Evolutionary conservation across 2,329 filamentous ascomycete species (phyloP), one percentile per base, ranked within the genome.

Genomic region (Lojkania enalia): DNA sequence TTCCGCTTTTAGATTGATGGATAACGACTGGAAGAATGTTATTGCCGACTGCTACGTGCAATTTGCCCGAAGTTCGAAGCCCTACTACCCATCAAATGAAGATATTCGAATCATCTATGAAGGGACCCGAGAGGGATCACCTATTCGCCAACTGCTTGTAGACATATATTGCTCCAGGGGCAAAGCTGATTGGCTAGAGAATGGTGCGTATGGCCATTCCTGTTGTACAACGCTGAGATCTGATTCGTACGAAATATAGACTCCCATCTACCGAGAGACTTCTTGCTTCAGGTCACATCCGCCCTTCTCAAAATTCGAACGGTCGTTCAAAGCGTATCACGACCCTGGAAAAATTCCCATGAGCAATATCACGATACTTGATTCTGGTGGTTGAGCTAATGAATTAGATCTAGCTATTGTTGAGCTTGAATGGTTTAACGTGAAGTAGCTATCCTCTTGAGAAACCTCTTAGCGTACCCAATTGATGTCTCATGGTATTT

Each of bases 151-250:
- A 44, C 36, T 59, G 12, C 36, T 59, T 7, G 45, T 57, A 7
- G 56, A 59, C 33, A 52, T 57, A 5, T 59, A 54, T 54, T 38
- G 40, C 32, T 52, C 38, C 12, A 42, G 54, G 15, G 54, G 54
- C 5, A 57, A 55, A 39, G 13, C 31, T 12, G 54, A 55, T 20
- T 57, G 54, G 54, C 25, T 57, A 6, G 44, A 52, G 27, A 39
- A 30, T 4, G 48, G 44, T 33, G 7, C 15, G 31, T 12, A 33
- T 9, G 15, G 7, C 15, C 31, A 33, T 27, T 7, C 7, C 23
- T 27, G n/a, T 7, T 9, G 23, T n/a, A n/a, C n/a, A 7, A n/a
- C 23, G 23, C 7, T 27, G 23, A 27, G 23, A 27, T 27, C n/a
- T n/a, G 7, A n/a, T 9, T n/a, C n/a, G 23, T 27, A n/a, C n/a